Evolutionary conservation across 495 filamentous ascomycete species (phyloP), one percentile per base, ranked within the genome.

Genomic region (Talaromyces trachyspermus): DNA sequence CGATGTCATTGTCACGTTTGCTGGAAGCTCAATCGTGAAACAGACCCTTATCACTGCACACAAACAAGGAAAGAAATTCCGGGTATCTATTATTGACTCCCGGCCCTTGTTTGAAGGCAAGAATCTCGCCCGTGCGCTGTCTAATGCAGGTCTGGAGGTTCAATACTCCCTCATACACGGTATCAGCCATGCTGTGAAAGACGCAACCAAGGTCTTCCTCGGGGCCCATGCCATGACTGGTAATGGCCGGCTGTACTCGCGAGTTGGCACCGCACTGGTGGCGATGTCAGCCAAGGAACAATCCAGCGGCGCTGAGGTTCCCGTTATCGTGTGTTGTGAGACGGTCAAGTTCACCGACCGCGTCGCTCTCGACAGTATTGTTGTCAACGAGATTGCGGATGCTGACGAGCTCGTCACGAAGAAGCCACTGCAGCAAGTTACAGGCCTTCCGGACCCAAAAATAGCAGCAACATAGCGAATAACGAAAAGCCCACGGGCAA

Each of bases 271-370:
- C 7, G 89, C 88, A 0, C 73, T 89, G 29, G 77, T 95, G 4
- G 90, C 92, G n/a, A 86, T 92, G 75, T 82, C 80, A 20, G 92
- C 90, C 18, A 81, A 84, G 49, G 80, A 83, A 39, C 65, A 71
- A 12, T 78, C 78, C 39, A 68, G 70, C 15, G 67, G 68, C 29
- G 67, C 71, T 40, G 69, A 75, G 42, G 77, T 88, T 26, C 87
- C 89, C 2, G 90, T 98, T 30, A 82, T 91, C 25, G 88, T 94
- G 3, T 86, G 87, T 49, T 96, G 89, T 62, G 91, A 98, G 72
- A 89, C 84, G 2, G 80, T 98, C 69, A 98, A 97, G 63, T 95
- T 95, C 65, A 90, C 87, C 18, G 92, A 95, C 54, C 80, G 84
- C 45, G 88, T 95, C 4, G 85, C 88, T 7, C 77, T 94, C 0